Base-by-base conservation (phyloP, 2,329 filamentous ascomycete species). In the Aspergillus latus region DNA sequence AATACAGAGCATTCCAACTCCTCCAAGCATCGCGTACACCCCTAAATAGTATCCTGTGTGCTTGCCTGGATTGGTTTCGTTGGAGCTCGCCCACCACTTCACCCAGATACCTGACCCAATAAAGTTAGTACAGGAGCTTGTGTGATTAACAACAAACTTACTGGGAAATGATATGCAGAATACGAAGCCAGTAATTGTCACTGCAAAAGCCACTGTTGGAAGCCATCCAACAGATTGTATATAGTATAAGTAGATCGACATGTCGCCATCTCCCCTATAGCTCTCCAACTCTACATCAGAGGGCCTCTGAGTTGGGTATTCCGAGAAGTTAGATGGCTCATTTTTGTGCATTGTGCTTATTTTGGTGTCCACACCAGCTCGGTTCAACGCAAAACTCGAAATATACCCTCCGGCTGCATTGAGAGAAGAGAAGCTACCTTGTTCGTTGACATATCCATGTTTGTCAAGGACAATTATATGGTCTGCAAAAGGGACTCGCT, bases 221-320 rank as follows among this genome's bases (percentile, higher is more conserved):
- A 69, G 1, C 69, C 68, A 72, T 4, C 75, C 75, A 21, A 76
- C 72, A 1, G 73, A 68, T 26, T 65, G 61, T 26, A 73, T 58
- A 51, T 77, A 76, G 62, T 75, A 75, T 6, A 67, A 61, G 54
- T 78, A 80, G 48, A 79, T 74, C 2, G 72, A 62, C 4, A 74
- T 64, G 50, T 79, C 77, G n/a, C 76, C 76, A 3, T 71, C 69
- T 16, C 62, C 62, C n/a, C 68, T 64, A 29, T 66, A 70, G 26
- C 64, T 65, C 50, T 66, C 66, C 2, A 63, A 64, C 46, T 70
- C 65, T 3, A 64, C 52, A 6, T 59, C 58, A 3, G 68, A 52
- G 6, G 45, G 45, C 56, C 63, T 15, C 59, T 54, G 9, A 58
- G 43, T 2, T 21, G 49, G 43, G 29, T 49, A 15, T 5, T 48